Base-by-base conservation (phyloP, 495 filamentous ascomycete genomes). In the Barbatosphaeria neglecta region DNA sequence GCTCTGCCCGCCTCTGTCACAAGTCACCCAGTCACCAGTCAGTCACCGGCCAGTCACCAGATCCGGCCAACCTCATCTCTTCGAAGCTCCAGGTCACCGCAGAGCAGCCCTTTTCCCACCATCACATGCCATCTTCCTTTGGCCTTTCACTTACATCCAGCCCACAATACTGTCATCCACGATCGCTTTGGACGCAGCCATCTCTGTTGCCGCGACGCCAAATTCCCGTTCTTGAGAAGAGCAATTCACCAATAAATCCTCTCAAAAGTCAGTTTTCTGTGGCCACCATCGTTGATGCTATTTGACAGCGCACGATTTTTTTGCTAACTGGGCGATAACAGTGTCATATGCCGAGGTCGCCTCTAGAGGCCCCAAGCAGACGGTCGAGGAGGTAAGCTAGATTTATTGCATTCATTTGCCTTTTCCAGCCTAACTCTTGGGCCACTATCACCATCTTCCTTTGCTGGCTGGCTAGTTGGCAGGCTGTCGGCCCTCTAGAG, bases 271-370 rank as follows among this genome's bases (percentile, higher is more conserved):
- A 35, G 31, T n/a, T n/a, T n/a, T n/a, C n/a, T n/a, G n/a, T n/a
- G n/a, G n/a, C n/a, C n/a, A n/a, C n/a, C n/a, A n/a, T n/a, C n/a
- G n/a, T n/a, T n/a, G n/a, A n/a, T n/a, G n/a, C n/a, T n/a, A n/a
- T n/a, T n/a, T n/a, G n/a, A n/a, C n/a, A n/a, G n/a, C n/a, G n/a
- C n/a, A n/a, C n/a, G n/a, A n/a, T n/a, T n/a, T n/a, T n/a, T n/a
- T n/a, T n/a, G 13, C 31, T 35, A 35, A 35, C 31, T 15, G 2
- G 9, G 11, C 7, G n/a, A 22, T 23, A 17, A 40, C 25, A 67
- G 86, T 87, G 83, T 88, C 84, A 43, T 90, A 90, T 70, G 84
- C 86, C 56, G 75, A 83, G 50, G 74, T 77, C 52, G 83, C 83
- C 45, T 77, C 83, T 33, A 82, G 78, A 52, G 85, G 86, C 33